Conservation (phyloP, 2,329 filamentous ascomycete genomes). For the Colletotrichum spaethianum region DNA sequence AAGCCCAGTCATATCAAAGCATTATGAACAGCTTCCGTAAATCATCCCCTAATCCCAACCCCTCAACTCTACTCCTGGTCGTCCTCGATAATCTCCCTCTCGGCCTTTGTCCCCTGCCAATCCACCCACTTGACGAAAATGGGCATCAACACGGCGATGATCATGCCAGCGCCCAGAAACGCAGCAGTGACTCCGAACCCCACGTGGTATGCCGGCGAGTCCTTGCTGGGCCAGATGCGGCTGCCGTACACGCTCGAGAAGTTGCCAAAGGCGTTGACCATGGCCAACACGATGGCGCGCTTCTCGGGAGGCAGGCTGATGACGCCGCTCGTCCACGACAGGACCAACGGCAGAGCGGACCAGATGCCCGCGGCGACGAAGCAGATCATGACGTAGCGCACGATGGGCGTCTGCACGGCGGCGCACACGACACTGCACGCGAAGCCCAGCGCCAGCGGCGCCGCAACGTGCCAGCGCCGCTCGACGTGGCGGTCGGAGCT, state of each 20-base stretch:
- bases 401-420: conserved; percentile 43
- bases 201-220: conserved; percentile 46
- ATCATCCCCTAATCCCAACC: neutral
- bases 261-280: conserved; percentile 51
- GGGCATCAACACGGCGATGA: conserved; percentile 45
- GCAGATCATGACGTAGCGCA: conserved; percentile 50
- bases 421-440: conserved; percentile 44
- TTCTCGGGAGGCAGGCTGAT: conserved; percentile 49
- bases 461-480: conserved; percentile 44
- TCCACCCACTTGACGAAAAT: conserved; percentile 41
- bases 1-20: neutral
- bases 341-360: conserved; percentile 46
- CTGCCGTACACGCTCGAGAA: conserved; percentile 51
- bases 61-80: conserved; percentile 1
- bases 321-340: conserved; percentile 49
- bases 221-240: conserved; percentile 48
- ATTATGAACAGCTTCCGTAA: neutral
- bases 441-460: conserved; percentile 43
- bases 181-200: conserved; percentile 49
- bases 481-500: conserved; percentile 43
- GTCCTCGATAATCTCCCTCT: conserved; percentile 35
- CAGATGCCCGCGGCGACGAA: conserved; percentile 47
- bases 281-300: conserved; percentile 50
- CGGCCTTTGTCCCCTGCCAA: conserved; percentile 41
- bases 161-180: conserved; percentile 46